Percentiles rank a stretch among this genome's conserved stretches.
These are phyloP conservation scores for Pseudisothecium myosuroides DNA, from an alignment of 225 moss, liverwort and hornwort genomes.

Conservation along the genomic window DNA sequence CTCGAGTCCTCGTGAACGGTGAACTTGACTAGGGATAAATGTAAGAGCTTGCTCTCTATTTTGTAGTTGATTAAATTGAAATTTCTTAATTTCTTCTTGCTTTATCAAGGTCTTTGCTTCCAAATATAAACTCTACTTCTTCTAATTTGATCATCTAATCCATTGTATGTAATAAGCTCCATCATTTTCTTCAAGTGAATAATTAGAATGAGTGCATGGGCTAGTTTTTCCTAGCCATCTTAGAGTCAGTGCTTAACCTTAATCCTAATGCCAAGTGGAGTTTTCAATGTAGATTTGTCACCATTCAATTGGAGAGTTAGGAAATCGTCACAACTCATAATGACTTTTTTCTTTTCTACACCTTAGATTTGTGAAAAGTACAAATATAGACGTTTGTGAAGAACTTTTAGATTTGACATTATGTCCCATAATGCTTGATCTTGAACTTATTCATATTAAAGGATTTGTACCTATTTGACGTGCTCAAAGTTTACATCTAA, in stretches of 20 bases:
- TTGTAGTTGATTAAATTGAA: too few relatives aligned
- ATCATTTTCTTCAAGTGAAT: background rate
- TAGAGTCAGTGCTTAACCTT: background rate
- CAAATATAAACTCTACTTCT: background rate
- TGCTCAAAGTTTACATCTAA: background rate
- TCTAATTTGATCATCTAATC: fast-evolving
- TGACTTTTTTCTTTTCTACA: background rate
- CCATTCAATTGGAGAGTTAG: background rate
- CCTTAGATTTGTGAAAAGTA: background rate
- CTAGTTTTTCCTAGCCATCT: background rate
- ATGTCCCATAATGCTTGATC: background rate
- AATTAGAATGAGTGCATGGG: background rate
- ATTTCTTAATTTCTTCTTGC: background rate
- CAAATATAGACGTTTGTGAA: background rate
- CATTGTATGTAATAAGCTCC: background rate
- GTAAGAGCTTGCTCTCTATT: too few relatives aligned
- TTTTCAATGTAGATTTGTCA: background rate
- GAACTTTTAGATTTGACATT: too few relatives aligned
- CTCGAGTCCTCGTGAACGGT: too few relatives aligned
- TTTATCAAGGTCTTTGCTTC: background rate
- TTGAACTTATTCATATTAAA: background rate
- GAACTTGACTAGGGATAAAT: too few relatives aligned
- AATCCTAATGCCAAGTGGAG: too few relatives aligned
- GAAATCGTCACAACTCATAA: too few relatives aligned
- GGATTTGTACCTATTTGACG: fast-evolving